Evolutionary conservation across 2,329 filamentous ascomycete species (phyloP).

Genomic region (Sarocladium strictum): DNA sequence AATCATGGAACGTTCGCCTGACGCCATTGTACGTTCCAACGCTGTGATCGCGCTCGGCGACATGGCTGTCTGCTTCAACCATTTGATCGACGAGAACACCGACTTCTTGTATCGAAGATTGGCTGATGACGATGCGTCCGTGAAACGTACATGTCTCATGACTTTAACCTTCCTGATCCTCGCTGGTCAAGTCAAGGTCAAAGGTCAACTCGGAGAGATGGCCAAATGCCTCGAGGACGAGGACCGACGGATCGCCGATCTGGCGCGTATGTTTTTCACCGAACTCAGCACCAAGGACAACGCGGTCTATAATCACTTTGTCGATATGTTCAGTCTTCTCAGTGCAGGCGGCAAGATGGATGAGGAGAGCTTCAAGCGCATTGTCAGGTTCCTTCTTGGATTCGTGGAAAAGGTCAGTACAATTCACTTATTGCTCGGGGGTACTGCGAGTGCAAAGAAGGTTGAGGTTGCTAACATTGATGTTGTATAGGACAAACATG

Average conservation of each 20-base stretch:
- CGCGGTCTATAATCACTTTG: conserved; percentile 98
- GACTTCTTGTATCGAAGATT: conserved; percentile 94
- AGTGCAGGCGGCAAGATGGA: conserved; percentile 75
- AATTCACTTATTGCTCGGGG: neutral
- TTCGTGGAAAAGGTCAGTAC: conserved; percentile 89
- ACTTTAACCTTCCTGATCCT: conserved; percentile 95
- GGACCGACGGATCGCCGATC: conserved; percentile 89
- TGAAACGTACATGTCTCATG: conserved; percentile 97
- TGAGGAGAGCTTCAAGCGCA: conserved; percentile 78
- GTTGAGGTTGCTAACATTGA: neutral
- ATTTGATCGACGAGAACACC: conserved; percentile 97
- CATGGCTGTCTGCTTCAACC: conserved; percentile 99
- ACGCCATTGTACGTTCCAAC: conserved; percentile 90
- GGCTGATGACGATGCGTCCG: conserved; percentile 79
- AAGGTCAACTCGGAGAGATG: conserved; percentile 97
- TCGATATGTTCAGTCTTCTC: conserved; percentile 95
- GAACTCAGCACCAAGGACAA: conserved; percentile 98
- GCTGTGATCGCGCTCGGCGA: conserved; percentile 95
- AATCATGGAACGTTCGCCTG: conserved; percentile 90
- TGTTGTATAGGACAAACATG: conserved; percentile 77
- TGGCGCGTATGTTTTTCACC: conserved; percentile 97
- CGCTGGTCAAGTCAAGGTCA: conserved; percentile 97
- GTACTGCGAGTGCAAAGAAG: neutral
- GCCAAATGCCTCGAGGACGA: conserved; percentile 95
- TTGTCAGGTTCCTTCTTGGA: conserved; percentile 86